phyloP scores from a whole-genome alignment of 371 early-diverging fungal genomes.

The Mucor saturninus region DNA sequence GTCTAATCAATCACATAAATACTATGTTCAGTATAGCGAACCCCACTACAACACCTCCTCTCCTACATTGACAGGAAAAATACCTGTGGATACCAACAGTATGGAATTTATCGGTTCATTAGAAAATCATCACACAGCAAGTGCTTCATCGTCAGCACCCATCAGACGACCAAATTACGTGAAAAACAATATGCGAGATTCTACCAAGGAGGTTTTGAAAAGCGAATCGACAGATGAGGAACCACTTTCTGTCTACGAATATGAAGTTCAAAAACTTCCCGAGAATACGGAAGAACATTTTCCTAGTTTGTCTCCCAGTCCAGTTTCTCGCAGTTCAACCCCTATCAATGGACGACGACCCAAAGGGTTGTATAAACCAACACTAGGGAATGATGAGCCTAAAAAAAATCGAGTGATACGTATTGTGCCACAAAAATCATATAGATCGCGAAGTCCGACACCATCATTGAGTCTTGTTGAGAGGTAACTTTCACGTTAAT shows the following conservation, averaged over 20 bases:
- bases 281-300: background rate
- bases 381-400: background rate
- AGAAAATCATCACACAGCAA: too few relatives aligned
- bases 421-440: constrained; percentile 21
- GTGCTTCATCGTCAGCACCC: too few relatives aligned
- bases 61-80: too few relatives aligned
- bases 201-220: too few relatives aligned
- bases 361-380: background rate
- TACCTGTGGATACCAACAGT: too few relatives aligned
- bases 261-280: background rate
- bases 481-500: background rate
- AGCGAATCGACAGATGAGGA: too few relatives aligned
- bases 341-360: background rate
- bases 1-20: too few relatives aligned
- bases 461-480: background rate
- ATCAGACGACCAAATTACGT: too few relatives aligned
- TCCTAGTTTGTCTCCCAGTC: background rate
- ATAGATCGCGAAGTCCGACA: background rate
- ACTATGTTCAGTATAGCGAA: background rate
- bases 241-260: background rate
- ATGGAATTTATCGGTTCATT: too few relatives aligned
- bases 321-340: background rate
- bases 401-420: constrained; percentile 21
- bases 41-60: background rate
- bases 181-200: too few relatives aligned